Conservation (phyloP, 2,329 filamentous ascomycete species). For the Lecanosticta acicola region DNA sequence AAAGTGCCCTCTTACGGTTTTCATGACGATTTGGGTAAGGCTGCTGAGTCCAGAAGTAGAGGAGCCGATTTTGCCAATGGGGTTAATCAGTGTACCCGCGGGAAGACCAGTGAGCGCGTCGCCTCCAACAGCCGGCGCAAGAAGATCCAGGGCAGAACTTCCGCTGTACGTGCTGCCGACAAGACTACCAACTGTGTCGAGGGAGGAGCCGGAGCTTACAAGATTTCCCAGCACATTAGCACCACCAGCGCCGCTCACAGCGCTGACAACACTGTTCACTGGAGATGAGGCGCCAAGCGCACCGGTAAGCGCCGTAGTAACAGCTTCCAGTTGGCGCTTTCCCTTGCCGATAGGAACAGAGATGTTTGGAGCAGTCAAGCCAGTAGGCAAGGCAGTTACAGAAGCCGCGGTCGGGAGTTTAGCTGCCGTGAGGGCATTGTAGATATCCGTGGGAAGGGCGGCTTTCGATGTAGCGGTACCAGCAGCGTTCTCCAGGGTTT, state of each 20-base stretch:
- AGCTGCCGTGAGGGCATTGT: background rate
- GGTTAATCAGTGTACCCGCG: background rate
- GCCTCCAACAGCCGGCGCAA: background rate
- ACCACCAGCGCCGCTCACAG: background rate
- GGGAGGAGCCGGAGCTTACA: background rate
- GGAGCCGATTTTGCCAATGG: background rate
- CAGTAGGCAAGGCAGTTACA: no score
- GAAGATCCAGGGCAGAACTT: no score
- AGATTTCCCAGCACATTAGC: background rate
- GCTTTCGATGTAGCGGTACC: background rate
- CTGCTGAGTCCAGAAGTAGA: background rate
- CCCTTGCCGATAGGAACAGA: conserved; percentile 1
- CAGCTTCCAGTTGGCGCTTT: conserved; percentile 5
- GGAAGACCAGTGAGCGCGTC: background rate
- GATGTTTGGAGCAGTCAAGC: background rate
- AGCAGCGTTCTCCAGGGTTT: background rate
- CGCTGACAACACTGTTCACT: background rate
- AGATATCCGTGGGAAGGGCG: background rate
- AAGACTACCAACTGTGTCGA: conserved; percentile 4
- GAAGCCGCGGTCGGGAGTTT: background rate
- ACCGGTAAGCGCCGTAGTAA: background rate
- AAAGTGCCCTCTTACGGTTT: conserved; percentile 6
- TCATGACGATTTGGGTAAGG: conserved; percentile 8
- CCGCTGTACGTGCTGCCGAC: background rate
- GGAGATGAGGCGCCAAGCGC: background rate